phyloP scores from a whole-genome alignment of 192 early-diverging fungal genomes.

The Coemansia interrupta region DNA sequence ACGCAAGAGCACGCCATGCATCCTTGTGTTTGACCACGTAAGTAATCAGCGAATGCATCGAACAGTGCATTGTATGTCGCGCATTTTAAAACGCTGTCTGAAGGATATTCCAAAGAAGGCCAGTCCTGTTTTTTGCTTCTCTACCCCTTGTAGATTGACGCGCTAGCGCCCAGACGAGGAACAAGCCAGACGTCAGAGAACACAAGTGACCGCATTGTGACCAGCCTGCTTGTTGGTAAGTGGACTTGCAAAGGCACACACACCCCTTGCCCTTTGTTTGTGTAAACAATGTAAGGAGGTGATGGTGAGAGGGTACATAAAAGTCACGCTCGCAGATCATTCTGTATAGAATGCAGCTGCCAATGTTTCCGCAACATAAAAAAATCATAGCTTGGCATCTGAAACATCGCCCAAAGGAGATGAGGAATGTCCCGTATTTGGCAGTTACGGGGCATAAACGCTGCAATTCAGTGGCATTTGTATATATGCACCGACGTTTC shows the following conservation, averaged over 20 bases:
- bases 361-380: too few relatives aligned
- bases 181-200: slow-evolving; percentile 70
- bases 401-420: too few relatives aligned
- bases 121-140: neutral
- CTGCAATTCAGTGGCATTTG: too few relatives aligned
- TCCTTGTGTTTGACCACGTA: slow-evolving; percentile 88
- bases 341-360: too few relatives aligned
- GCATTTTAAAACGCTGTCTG: slow-evolving; percentile 1
- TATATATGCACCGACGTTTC: too few relatives aligned
- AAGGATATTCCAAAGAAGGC: neutral
- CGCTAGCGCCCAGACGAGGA: slow-evolving; percentile 72
- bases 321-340: too few relatives aligned
- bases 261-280: neutral
- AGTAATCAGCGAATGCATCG: slow-evolving; percentile 3
- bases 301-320: too few relatives aligned
- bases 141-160: slow-evolving; percentile 64
- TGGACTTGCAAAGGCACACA: neutral
- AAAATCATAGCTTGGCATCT: too few relatives aligned
- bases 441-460: too few relatives aligned
- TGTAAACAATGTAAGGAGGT: neutral
- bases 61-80: neutral
- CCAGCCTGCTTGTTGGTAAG: slow-evolving; percentile 66
- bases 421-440: too few relatives aligned
- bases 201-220: slow-evolving; percentile 84
- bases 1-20: slow-evolving; percentile 77